Evolutionary conservation across 2,329 filamentous ascomycete genomes (phyloP).

Genomic region (Phialophora chinensis): DNA sequence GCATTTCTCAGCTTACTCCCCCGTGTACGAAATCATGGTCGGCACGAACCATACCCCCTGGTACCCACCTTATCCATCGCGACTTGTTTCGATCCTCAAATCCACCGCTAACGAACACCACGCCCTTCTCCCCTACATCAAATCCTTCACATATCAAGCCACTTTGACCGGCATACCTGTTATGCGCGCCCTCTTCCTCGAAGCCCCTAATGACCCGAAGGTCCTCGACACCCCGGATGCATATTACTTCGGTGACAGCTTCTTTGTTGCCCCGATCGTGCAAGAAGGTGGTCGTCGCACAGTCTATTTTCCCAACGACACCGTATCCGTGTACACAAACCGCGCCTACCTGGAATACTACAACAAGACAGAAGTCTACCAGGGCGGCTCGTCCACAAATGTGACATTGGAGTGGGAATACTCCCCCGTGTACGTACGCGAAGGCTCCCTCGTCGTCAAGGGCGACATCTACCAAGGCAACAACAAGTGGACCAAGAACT

Average conservation of each 20-base stretch:
- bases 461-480: constrained; percentile 16
- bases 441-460: constrained; percentile 7
- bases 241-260: constrained; percentile 13
- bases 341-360: constrained; percentile 15
- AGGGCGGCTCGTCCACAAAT: constrained; percentile 3
- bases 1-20: constrained; percentile 13
- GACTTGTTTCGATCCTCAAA: constrained; percentile 13
- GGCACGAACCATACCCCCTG: constrained; percentile 15
- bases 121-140: constrained; percentile 14
- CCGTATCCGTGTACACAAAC: not conserved
- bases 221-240: constrained; percentile 8
- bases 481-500: constrained; percentile 21
- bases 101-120: constrained; percentile 15
- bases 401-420: constrained; percentile 12
- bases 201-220: not conserved
- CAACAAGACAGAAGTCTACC: constrained; percentile 7
- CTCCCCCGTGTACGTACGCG: constrained; percentile 11
- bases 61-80: constrained; percentile 10
- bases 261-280: constrained; percentile 13
- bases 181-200: constrained; percentile 16
- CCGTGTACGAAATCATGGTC: constrained; percentile 18
- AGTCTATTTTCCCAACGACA: constrained; percentile 7
- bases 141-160: constrained; percentile 16
- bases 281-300: constrained; percentile 6
- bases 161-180: constrained; percentile 6